phyloP scores from a whole-genome alignment of 768 basidiomycete genomes.

The Hericium rajendrae region DNA sequence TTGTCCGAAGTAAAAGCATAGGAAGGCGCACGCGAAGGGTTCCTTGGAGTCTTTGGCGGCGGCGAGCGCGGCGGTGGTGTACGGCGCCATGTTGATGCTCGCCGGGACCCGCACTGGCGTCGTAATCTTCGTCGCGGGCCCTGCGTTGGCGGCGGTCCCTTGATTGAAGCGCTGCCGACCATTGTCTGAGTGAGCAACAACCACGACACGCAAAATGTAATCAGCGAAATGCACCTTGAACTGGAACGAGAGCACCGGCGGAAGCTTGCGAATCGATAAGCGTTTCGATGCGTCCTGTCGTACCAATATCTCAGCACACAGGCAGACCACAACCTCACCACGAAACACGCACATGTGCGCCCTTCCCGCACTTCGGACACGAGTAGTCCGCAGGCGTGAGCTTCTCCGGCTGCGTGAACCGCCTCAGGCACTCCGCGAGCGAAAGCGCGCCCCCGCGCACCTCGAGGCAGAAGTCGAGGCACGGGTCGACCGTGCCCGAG shows the following conservation, averaged over 20 bases:
- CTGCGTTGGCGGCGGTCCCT: slow-evolving; percentile 53
- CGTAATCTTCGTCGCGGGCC: slow-evolving; percentile 78
- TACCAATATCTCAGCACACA: neutral
- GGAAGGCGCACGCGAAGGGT: slow-evolving; percentile 3
- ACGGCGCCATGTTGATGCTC: slow-evolving; percentile 81
- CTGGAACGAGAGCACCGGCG: slow-evolving; percentile 87
- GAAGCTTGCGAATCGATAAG: slow-evolving; percentile 74
- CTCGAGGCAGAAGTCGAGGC: slow-evolving; percentile 86
- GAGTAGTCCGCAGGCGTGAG: slow-evolving; percentile 75
- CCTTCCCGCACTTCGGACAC: slow-evolving; percentile 73
- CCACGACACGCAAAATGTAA: no score
- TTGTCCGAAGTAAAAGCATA: neutral
- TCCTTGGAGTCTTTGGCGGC: slow-evolving; percentile 9
- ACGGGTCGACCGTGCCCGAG: slow-evolving; percentile 77
- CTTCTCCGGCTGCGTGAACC: slow-evolving; percentile 82
- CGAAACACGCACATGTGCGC: slow-evolving; percentile 37
- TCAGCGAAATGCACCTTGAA: slow-evolving; percentile 66
- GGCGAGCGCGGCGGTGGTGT: slow-evolving; percentile 54
- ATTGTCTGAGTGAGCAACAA: no score
- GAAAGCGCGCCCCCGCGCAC: slow-evolving; percentile 53
- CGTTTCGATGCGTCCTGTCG: slow-evolving; percentile 72
- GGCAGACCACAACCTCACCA: slow-evolving; percentile 1
- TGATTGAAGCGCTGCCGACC: slow-evolving; percentile 99
- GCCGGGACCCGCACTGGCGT: slow-evolving; percentile 74
- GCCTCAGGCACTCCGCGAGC: slow-evolving; percentile 63